Base-by-base conservation (phyloP, 1,284 basidiomycete genomes). In the Vanrija sp. region DNA sequence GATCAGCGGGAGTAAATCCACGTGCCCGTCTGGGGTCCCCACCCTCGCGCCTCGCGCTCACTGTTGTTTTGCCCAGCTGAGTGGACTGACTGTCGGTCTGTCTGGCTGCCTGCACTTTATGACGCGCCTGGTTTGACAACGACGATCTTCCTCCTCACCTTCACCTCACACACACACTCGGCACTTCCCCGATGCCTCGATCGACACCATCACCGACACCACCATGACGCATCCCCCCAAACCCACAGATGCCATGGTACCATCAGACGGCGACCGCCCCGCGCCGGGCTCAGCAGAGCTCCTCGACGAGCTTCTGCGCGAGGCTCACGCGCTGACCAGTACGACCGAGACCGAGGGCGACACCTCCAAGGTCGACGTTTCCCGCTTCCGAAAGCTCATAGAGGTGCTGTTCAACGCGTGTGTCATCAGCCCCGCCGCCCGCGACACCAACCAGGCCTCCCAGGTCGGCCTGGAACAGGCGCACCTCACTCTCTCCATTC, bases 391-490 rank as follows among this genome's bases (percentile, higher is more conserved):
- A 25, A 64, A 66, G 39, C 64, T 75, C 18, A 55, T 73, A n/a
- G 55, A 63, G 29, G 67, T 72, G 3, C 64, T 75, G 18, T 58
- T 73, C 51, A 54, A 65, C 48, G 56, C 65, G 28, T 73, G 73
- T 48, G 60, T 75, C 29, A 38, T 49, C 9, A 51, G 43, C n/a
- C 38, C 49, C 4, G 34, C 34, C 10, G 8, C 34, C 10, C 34
- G 34, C 34, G 54, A 42, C 2, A 47, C 55, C n/a, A 49, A 38
- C 10, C 38, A 46, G 7, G 54, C 43, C 2, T 50, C 52, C 5
- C 54, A 46, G 15, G 38, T 53, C 9, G 38, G 21, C 1, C 39
- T 58, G 2, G 67, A 71, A 46, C 66, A 66, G 3, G 63, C 58
- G 15, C 45, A 46, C 2, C 65, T 68, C 44, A 71, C 72, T 2